Conservation (phyloP, 2,329 filamentous ascomycete species). For the Aspergillus brasiliensis region DNA sequence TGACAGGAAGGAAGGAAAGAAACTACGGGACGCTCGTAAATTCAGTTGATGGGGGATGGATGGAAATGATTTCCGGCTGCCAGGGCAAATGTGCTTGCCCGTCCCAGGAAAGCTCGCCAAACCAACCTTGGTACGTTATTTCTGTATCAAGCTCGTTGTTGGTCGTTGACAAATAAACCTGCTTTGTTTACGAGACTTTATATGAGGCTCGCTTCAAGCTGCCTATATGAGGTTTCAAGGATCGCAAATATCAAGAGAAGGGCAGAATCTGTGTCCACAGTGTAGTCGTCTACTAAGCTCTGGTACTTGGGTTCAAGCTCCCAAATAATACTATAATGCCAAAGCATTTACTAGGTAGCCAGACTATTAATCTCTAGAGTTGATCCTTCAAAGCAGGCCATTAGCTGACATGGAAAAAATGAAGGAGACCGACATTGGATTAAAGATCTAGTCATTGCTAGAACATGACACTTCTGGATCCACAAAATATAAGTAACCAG, state of each 20-base stretch:
- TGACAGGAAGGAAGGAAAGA: not conserved
- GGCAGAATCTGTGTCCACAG: not conserved
- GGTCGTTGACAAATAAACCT: no score
- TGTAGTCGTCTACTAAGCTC: not conserved
- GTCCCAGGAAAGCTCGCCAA: not conserved
- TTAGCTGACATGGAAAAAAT: no score
- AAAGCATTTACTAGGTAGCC: not conserved
- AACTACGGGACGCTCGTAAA: not conserved
- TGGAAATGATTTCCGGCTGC: not conserved
- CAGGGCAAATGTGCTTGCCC: not conserved
- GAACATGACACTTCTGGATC: no score
- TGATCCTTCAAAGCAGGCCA: no score
- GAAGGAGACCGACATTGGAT: no score
- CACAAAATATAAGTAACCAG: no score
- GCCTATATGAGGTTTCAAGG: not conserved
- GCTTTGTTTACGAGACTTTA: not conserved
- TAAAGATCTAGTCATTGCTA: no score
- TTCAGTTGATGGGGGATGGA: not conserved
- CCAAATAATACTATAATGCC: not conserved
- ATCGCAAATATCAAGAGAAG: not conserved
- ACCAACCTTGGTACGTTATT: not conserved
- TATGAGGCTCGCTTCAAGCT: not conserved
- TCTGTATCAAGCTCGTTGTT: not conserved
- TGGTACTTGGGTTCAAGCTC: not conserved
- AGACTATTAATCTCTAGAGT: no score